These are phyloP conservation scores for Phialophora macrospora DNA, from an alignment of 2,329 filamentous ascomycete genomes.

Conservation along the genomic window DNA sequence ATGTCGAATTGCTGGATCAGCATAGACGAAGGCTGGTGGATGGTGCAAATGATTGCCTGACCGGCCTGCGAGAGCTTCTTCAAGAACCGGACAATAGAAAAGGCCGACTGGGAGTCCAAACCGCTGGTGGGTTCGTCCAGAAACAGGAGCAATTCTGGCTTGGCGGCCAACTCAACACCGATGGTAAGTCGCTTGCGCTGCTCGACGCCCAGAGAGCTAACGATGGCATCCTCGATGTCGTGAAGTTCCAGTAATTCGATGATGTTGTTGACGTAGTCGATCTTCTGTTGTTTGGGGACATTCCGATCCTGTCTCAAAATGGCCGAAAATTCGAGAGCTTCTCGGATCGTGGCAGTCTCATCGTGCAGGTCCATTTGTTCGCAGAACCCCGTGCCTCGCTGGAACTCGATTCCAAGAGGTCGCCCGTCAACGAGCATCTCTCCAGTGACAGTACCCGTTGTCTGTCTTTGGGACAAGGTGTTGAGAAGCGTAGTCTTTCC, in stretches of 20 bases:
- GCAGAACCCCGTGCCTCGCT: constrained; percentile 72
- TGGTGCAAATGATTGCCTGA: constrained; percentile 74
- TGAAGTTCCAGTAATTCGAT: constrained; percentile 68
- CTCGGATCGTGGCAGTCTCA: constrained; percentile 67
- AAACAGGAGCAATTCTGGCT: constrained; percentile 70
- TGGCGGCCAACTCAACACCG: constrained; percentile 73
- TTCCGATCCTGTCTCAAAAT: constrained; percentile 64
- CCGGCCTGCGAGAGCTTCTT: constrained; percentile 70
- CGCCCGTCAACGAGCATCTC: constrained; percentile 74
- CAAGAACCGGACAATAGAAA: constrained; percentile 69
- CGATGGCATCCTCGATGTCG: constrained; percentile 69
- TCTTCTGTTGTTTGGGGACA: constrained; percentile 63
- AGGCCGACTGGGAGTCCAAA: constrained; percentile 71
- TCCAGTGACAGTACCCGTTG: constrained; percentile 66
- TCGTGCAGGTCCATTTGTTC: constrained; percentile 76
- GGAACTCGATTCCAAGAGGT: constrained; percentile 65
- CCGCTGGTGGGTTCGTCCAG: constrained; percentile 74
- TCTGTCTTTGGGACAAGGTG: constrained; percentile 74
- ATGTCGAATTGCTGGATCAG: constrained; percentile 75
- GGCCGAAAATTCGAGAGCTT: constrained; percentile 72
- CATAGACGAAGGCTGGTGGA: constrained; percentile 72
- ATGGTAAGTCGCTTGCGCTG: constrained; percentile 75
- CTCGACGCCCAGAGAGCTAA: constrained; percentile 69
- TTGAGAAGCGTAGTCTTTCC: constrained; percentile 85
- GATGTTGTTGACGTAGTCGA: constrained; percentile 69